These are phyloP conservation scores for Pneumocystis sp. DNA, from an alignment of 1,139 yeast species.

Conservation along the genomic window DNA sequence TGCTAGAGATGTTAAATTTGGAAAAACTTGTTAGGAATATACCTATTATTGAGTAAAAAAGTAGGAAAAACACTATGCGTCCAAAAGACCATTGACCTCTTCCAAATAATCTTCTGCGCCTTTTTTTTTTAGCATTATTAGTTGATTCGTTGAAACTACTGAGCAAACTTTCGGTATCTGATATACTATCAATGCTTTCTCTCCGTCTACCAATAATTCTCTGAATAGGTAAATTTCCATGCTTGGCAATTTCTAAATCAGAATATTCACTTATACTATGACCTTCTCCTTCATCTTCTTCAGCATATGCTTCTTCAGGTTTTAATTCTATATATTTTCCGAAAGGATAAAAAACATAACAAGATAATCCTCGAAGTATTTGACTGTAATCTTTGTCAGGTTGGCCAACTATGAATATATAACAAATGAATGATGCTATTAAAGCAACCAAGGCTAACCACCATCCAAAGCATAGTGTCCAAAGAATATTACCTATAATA, in stretches of 20 bases:
- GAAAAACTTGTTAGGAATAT: constrained; percentile 36
- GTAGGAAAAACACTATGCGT: constrained; percentile 59
- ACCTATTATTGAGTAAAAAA: constrained; percentile 53
- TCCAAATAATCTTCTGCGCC: constrained; percentile 51
- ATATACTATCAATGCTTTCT: not conserved
- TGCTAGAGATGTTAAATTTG: not conserved
- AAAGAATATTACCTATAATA: constrained; percentile 14
- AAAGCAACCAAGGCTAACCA: constrained; percentile 19
- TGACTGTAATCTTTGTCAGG: constrained; percentile 44
- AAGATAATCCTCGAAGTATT: constrained; percentile 48
- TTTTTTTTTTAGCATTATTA: not conserved
- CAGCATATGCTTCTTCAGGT: constrained; percentile 63
- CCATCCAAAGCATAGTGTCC: constrained; percentile 13
- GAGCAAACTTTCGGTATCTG: constrained; percentile 8
- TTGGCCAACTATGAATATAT: constrained; percentile 23
- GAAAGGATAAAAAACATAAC: constrained; percentile 66
- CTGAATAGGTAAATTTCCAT: not conserved
- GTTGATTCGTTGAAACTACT: constrained; percentile 13
- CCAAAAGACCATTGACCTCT: constrained; percentile 88
- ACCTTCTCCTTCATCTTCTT: constrained; percentile 84
- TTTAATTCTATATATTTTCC: constrained; percentile 74
- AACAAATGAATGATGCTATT: constrained; percentile 34
- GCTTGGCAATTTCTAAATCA: constrained; percentile 5
- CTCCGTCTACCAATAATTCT: not conserved
- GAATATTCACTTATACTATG: constrained; percentile 62